A percentile compares a stretch with the other conserved stretches of the same genome.
phyloP scores from a whole-genome alignment of 2,329 filamentous ascomycete species.

The Microcera coccophila region DNA sequence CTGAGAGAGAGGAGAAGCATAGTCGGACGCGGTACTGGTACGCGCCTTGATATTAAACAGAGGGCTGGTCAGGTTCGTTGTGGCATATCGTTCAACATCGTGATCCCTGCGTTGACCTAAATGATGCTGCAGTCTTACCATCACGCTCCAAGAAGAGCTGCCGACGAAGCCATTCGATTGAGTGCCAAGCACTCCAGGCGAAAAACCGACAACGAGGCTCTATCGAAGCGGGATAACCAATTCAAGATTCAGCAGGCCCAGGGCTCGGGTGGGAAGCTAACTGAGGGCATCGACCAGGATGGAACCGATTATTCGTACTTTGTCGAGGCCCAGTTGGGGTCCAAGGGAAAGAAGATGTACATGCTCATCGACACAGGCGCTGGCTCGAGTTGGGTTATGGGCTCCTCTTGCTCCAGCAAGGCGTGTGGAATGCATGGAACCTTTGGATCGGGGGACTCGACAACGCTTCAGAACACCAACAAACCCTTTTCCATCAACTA shows the following conservation, averaged over 20 bases:
- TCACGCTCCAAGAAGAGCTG: conserved; percentile 34
- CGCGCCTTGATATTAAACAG: conserved; percentile 42
- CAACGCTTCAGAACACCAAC: conserved; percentile 52
- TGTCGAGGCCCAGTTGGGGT: conserved; percentile 54
- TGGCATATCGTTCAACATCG: conserved; percentile 4
- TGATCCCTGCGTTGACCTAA: conserved; percentile 12
- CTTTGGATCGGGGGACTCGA: conserved; percentile 65
- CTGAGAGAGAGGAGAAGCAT: conserved; percentile 24
- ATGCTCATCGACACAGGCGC: conserved; percentile 66
- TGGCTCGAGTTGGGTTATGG: conserved; percentile 80
- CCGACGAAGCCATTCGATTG: conserved; percentile 37
- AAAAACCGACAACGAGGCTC: conserved; percentile 6
- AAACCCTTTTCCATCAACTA: conserved; percentile 66
- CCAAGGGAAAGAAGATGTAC: conserved; percentile 49
- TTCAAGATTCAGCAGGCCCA: conserved; percentile 47
- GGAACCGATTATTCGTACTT: conserved; percentile 66
- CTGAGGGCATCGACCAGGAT: conserved; percentile 58
- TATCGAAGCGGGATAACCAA: conserved; percentile 41
- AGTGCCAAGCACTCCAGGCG: conserved; percentile 37
- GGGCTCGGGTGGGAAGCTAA: conserved; percentile 43
- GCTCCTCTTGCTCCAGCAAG: conserved; percentile 59
- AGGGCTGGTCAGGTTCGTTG: conserved; percentile 32
- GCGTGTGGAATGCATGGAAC: conserved; percentile 68
- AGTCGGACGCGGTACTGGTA: conserved; percentile 11
- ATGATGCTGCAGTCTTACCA: conserved; percentile 28